Evolutionary conservation across 148 eudicot species (phyloP).

Genomic region (Gaultheria prostrata): DNA sequence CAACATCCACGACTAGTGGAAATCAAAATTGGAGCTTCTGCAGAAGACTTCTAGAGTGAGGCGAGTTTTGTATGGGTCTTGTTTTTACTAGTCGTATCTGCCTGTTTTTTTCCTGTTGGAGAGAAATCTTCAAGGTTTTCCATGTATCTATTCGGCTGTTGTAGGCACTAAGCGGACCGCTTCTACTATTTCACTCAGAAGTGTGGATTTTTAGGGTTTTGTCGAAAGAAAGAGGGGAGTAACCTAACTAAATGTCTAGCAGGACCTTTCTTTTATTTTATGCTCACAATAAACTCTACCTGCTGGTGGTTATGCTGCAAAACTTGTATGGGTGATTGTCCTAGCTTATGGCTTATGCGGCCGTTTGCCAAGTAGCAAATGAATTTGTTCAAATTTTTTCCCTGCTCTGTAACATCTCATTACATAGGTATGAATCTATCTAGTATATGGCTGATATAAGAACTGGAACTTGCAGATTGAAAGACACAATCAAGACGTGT

Average conservation of each 20-base stretch:
- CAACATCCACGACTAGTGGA: neutral
- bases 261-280: neutral
- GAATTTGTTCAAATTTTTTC: neutral
- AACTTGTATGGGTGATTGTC: neutral
- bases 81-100: neutral
- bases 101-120: neutral
- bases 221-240: neutral
- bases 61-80: neutral
- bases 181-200: neutral
- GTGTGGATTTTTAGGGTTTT: neutral
- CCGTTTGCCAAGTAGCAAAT: neutral
- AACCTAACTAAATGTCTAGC: neutral
- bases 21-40: neutral
- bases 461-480: conserved; percentile 1
- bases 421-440: neutral
- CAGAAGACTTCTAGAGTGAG: neutral
- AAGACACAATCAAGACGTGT: neutral
- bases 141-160: neutral
- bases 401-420: neutral
- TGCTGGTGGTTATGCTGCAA: neutral
- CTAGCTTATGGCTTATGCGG: neutral
- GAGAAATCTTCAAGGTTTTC: conserved; percentile 2
- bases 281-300: neutral
- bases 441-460: neutral
- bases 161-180: no score